A percentile compares a stretch with the other conserved stretches of the same genome.
Evolutionary conservation across 257 asterid species (phyloP).

Genomic region (Salvia rosmarinus): DNA sequence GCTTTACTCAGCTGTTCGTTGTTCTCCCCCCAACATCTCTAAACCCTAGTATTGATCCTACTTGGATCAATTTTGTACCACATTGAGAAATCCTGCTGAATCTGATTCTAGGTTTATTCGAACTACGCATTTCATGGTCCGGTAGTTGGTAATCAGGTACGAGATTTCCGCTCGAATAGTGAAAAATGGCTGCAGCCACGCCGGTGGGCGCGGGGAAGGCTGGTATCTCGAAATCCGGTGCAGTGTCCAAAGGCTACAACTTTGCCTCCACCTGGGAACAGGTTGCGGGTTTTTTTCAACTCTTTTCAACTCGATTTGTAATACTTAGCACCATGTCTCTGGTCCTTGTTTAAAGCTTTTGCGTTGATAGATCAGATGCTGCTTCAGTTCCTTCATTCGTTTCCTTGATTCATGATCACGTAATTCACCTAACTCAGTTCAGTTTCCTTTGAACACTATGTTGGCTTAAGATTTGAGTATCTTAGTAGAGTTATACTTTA

Average conservation of each 20-base stretch:
- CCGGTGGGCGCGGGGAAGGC: conserved; percentile 48
- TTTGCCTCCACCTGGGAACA: conserved; percentile 98
- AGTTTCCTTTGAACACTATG: not conserved
- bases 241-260: conserved; percentile 88
- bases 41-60: not conserved
- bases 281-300: conserved; percentile 42
- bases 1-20: not conserved
- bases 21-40: not conserved
- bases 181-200: conserved; percentile 52
- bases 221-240: conserved; percentile 72
- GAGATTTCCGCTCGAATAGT: conserved; percentile 25
- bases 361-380: conserved; percentile 32
- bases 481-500: not conserved
- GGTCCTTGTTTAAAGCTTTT: conserved; percentile 10
- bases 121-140: conserved; percentile 11
- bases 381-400: conserved; percentile 4
- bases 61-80: not conserved
- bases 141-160: not conserved
- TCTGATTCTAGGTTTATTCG: conserved; percentile 5
- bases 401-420: conserved; percentile 11
- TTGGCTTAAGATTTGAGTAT: conserved; percentile 9
- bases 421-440: conserved; percentile 14
- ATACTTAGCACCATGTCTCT: conserved; percentile 11
- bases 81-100: not conserved
- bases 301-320: conserved; percentile 10